A percentile compares a stretch with the other conserved stretches of the same genome.
Conservation (phyloP, 768 basidiomycete genomes). For the Trametes cinnabarina region DNA sequence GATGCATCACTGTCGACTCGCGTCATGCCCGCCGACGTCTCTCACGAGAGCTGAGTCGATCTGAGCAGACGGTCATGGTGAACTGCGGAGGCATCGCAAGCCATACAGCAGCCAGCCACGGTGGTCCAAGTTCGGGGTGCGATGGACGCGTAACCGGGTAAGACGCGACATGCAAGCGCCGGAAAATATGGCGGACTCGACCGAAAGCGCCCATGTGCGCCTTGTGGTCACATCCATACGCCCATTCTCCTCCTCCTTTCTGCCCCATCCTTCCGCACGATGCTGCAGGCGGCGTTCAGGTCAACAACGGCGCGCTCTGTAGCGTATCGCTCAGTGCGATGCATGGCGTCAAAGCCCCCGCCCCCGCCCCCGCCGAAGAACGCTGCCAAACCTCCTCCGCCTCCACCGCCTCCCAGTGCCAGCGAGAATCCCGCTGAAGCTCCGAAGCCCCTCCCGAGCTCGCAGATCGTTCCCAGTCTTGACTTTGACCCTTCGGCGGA, state of each 20-base stretch:
- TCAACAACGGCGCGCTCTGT: slow-evolving; percentile 10
- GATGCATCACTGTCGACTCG: too few species aligned
- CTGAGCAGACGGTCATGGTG: neutral
- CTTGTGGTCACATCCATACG: too few species aligned
- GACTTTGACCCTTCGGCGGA: slow-evolving; percentile 37
- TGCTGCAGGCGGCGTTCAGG: slow-evolving; percentile 16
- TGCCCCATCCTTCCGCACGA: neutral
- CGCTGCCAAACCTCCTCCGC: slow-evolving; percentile 9
- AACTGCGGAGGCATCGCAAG: too few species aligned
- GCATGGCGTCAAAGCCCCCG: slow-evolving; percentile 19
- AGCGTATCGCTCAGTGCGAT: slow-evolving; percentile 15
- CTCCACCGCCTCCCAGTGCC: slow-evolving; percentile 4
- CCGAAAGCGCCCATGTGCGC: neutral
- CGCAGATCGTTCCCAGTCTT: slow-evolving; percentile 18
- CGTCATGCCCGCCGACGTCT: too few species aligned
- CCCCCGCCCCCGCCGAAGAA: slow-evolving; percentile 15
- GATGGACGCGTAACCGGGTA: too few species aligned
- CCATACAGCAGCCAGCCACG: too few species aligned
- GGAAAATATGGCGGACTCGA: too few species aligned
- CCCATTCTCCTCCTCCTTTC: too few species aligned
- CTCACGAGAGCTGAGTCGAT: neutral
- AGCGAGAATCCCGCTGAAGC: slow-evolving; percentile 4
- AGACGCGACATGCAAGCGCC: too few species aligned
- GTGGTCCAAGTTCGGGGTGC: too few species aligned
- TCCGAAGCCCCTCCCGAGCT: slow-evolving; percentile 3